Conservation (phyloP, 2,329 filamentous ascomycete species). For the Beauveria pseudobassiana region DNA sequence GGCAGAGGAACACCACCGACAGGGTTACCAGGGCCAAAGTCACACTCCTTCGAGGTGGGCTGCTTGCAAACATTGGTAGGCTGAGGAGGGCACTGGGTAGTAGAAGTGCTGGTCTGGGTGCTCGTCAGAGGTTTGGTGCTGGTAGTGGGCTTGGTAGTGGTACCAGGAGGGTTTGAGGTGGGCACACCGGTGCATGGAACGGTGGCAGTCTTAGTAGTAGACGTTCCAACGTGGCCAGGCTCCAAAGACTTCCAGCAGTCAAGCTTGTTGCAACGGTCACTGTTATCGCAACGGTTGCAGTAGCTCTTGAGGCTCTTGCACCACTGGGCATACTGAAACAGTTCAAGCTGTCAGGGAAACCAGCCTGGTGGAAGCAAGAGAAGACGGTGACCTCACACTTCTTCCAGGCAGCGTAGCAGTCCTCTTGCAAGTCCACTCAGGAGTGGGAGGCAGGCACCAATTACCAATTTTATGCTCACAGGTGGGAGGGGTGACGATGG, state of each 20-base stretch:
- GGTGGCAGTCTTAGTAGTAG: conserved; percentile 28
- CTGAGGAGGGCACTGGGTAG: conserved; percentile 33
- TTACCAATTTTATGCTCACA: conserved; percentile 49
- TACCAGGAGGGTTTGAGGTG: conserved; percentile 18
- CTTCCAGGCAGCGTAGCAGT: conserved; percentile 35
- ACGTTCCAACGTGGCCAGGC: conserved; percentile 27
- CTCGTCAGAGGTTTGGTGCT: conserved; percentile 24
- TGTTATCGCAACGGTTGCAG: conserved; percentile 32
- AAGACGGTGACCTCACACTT: conserved; percentile 39
- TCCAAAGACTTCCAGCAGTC: conserved; percentile 35
- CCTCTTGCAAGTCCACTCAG: conserved; percentile 36
- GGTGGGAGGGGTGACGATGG: conserved; percentile 33
- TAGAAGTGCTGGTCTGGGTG: conserved; percentile 17
- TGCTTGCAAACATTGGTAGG: conserved; percentile 47
- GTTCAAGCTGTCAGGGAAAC: conserved; percentile 39
- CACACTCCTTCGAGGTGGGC: conserved; percentile 48
- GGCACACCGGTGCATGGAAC: conserved; percentile 22
- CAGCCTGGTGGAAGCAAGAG: conserved; percentile 44
- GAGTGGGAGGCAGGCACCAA: conserved; percentile 45
- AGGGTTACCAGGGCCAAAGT: conserved; percentile 58
- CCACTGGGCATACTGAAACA: conserved; percentile 46
- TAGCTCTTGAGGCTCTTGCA: conserved; percentile 38
- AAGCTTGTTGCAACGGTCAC: conserved; percentile 32
- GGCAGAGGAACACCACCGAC: conserved; percentile 46
- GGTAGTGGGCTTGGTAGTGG: conserved; percentile 22